Evolutionary conservation across 345 rosid genomes (phyloP).

Genomic region (Ceriops decandra): DNA sequence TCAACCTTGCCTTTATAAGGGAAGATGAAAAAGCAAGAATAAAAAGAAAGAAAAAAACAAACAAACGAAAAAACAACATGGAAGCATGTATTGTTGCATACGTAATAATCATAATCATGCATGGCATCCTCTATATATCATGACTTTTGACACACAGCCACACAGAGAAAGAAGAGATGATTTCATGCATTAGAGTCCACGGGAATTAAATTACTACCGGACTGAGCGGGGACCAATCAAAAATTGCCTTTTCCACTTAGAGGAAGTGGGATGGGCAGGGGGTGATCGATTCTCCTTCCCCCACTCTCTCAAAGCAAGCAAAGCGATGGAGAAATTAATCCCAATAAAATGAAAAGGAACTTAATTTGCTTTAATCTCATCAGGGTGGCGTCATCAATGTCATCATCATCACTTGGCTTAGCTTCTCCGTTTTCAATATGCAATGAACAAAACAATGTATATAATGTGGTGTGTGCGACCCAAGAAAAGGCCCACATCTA

Average conservation of each 20-base stretch:
- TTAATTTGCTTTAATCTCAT: conserved; percentile 33
- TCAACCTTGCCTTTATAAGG: conserved; percentile 4
- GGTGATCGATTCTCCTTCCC: conserved; percentile 11
- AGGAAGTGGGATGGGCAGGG: conserved; percentile 1
- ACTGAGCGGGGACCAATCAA: conserved; percentile 24
- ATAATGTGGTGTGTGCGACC: too few relatives aligned
- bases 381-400: conserved; percentile 44
- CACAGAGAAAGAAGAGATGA: conserved; percentile 13
- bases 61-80: not conserved
- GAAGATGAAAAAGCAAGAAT: not conserved
- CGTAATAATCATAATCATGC: conserved; percentile 62
- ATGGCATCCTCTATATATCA: conserved; percentile 33
- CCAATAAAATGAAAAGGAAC: conserved; percentile 12
- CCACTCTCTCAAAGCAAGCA: not conserved
- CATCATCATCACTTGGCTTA: conserved; percentile 28
- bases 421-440: too few relatives aligned
- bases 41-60: too few relatives aligned
- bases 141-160: conserved; percentile 16
- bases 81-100: conserved; percentile 39
- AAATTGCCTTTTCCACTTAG: conserved; percentile 13
- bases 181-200: conserved; percentile 25
- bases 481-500: too few relatives aligned
- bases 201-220: conserved; percentile 14
- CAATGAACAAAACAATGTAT: too few relatives aligned
- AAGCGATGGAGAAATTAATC: not conserved